Evolutionary conservation across 306 rosid species (phyloP), one percentile per base, ranked within the genome.

Genomic region (Datisca glomerata): DNA sequence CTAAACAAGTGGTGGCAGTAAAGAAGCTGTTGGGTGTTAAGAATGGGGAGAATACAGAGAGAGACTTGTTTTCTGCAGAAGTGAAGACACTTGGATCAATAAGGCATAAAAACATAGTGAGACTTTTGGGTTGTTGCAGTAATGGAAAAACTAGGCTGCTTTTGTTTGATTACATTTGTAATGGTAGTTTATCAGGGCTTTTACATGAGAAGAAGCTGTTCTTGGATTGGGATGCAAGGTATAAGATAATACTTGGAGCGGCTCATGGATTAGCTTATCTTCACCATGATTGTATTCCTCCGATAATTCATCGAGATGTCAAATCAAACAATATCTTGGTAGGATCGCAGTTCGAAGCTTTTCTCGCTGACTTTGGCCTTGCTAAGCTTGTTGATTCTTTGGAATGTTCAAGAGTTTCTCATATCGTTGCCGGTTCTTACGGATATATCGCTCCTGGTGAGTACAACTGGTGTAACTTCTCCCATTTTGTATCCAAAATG

Each of bases 181-280:
- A 87, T 37, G 96, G 96, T 20, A 82, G 94, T 66, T 69, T 87
- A 62, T 58, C 57, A 21, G 71, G 74, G 18, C 35, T 79, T 57
- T 89, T 87, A 52, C 96, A 87, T 45, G 87, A 79, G 39, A 82
- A 67, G 62, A 76, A 77, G 65, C 21, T 71, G 59, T 82, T 87
- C 74, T 79, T 87, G 82, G 94, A 82, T 33, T 87, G 96, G 96
- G 94, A 87, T 67, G 76, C 86, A 49, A 73, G 96, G 73, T 82
- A 82, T 41, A 76, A 79, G 61, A 87, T 87, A 51, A 45, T 79
- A 41, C 53, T 87, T 2, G 96, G 96, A 69, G 66, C 85, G 47
- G 96, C 94, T 49, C 80, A 87, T 7, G 96, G 94, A 43, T 65
- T 87, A 52, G 93, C 91, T 56, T 87, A 87, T 74, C 87, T 87